Evolutionary conservation across 768 basidiomycete genomes (phyloP), one percentile per base, ranked within the genome.

Genomic region (Collybia mongolica): DNA sequence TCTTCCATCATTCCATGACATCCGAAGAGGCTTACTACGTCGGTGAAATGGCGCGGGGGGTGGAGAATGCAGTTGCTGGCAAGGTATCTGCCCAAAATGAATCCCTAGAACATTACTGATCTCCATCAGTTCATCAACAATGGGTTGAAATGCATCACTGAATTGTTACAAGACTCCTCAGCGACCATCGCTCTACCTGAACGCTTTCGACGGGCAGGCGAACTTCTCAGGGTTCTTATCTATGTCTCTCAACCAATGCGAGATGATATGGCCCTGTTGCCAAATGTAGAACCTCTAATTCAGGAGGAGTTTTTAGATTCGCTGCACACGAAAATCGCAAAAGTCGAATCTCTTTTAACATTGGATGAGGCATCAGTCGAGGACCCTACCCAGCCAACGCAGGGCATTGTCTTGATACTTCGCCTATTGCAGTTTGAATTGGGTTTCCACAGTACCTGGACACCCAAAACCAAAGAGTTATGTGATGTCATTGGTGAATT

Each of bases 1-100:
- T 92, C 6, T 87, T 93, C 57, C 83, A 80, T 52, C 82, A 87
- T 51, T 83, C 82, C 7, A 84, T 90, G 66, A 82, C 84, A 14
- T 79, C 83, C 0, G 89, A 92, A 56, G 86, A 92, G 65, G 89
- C 88, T 0, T 87, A 84, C 54, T 88, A 90, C 57, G 83, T 92
- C 5, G 87, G 87, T n/a, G 86, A 90, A 61, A 87, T 92, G 79
- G 78, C 85, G 17, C 77, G 79, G 55, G 86, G 86, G 23, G 84
- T 86, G 7, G 84, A 85, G 40, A 75, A 71, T 39, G 69, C 74
- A 0, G 82, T 93, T 26, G 86, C 83, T 3, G 76, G 76, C 46
- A 90, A 88, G 80, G 89, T 88, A 56, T 38, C 64, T 32, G 9
- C 26, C 26, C 5, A 28, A 5, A 5, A 32, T 14, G 32, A 32